Percentiles rank a stretch among this genome's conserved stretches.
Conservation (phyloP, 495 filamentous ascomycete species). For the Coniosporium apollinis region DNA sequence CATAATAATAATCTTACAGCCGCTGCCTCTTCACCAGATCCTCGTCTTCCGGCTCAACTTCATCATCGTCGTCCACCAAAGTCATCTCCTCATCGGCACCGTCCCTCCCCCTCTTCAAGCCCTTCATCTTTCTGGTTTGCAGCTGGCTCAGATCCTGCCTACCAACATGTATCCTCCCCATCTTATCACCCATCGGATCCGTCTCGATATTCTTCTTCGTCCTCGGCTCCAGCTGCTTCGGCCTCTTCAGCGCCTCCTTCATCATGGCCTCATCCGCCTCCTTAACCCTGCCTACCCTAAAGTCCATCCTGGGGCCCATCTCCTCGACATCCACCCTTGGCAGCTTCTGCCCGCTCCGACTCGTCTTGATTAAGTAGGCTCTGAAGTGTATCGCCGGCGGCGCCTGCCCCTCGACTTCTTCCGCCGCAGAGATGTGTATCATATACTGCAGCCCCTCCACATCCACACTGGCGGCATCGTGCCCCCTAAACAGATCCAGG, state of each 20-base stretch:
- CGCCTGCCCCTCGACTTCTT: slow-evolving; percentile 39
- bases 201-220: slow-evolving; percentile 91
- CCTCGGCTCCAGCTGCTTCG: slow-evolving; percentile 47
- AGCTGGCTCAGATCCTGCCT: slow-evolving; percentile 75
- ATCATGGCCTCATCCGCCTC: slow-evolving; percentile 56
- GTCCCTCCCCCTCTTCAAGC: slow-evolving; percentile 63
- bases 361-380: slow-evolving; percentile 67
- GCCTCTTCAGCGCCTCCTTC: slow-evolving; percentile 84
- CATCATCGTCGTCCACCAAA: slow-evolving; percentile 22
- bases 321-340: slow-evolving; percentile 87
- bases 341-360: slow-evolving; percentile 68
- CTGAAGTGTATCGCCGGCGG: slow-evolving; percentile 65
- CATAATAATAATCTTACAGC: too few relatives aligned
- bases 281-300: slow-evolving; percentile 65
- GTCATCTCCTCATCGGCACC: slow-evolving; percentile 29
- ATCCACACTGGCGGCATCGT: slow-evolving; percentile 59
- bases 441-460: slow-evolving; percentile 88
- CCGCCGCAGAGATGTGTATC: slow-evolving; percentile 61
- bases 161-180: slow-evolving; percentile 81
- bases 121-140: slow-evolving; percentile 99
- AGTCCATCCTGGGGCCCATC: slow-evolving; percentile 90
- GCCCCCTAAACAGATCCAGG: slow-evolving; percentile 76
- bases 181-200: slow-evolving; percentile 85
- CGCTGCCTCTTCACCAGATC: background rate
- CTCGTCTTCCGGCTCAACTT: slow-evolving; percentile 9